phyloP scores from a whole-genome alignment of 495 filamentous ascomycete genomes.

The Neurospora tetrasperma region DNA sequence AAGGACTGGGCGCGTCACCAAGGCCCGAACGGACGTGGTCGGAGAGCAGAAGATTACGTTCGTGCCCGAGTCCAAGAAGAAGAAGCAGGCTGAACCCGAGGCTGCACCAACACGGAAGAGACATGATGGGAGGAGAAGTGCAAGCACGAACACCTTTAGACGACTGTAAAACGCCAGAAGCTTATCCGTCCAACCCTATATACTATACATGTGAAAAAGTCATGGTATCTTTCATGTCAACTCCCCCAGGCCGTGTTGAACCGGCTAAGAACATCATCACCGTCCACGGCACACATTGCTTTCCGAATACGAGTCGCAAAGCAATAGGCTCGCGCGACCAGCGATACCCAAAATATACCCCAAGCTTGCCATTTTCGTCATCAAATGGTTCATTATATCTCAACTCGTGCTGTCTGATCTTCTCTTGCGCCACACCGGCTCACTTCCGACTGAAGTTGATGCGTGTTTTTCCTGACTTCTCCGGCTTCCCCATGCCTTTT shows the following conservation, averaged over 20 bases:
- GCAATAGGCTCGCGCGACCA: neutral
- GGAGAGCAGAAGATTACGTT: conserved; percentile 87
- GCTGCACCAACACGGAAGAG: conserved; percentile 30
- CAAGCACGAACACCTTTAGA: conserved; percentile 63
- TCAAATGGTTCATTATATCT: neutral
- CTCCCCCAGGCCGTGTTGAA: conserved; percentile 3
- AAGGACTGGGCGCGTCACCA: conserved; percentile 34
- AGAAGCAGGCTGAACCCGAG: conserved; percentile 27
- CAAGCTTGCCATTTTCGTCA: neutral
- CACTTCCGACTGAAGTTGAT: conserved; percentile 26
- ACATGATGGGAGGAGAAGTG: conserved; percentile 51
- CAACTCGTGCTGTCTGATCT: neutral
- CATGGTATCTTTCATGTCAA: conserved; percentile 9
- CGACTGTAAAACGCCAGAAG: conserved; percentile 36
- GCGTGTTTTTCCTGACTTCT: conserved; percentile 20
- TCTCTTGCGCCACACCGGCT: neutral
- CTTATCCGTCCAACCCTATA: conserved; percentile 10
- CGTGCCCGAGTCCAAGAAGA: conserved; percentile 52
- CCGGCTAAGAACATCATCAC: neutral
- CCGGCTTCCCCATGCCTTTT: conserved; percentile 33
- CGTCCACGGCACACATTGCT: neutral
- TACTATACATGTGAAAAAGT: conserved; percentile 19
- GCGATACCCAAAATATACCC: neutral
- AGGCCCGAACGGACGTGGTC: conserved; percentile 44
- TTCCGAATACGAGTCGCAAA: neutral